Evolutionary conservation across 192 early-diverging fungal genomes (phyloP).

Genomic region (Podila epicladia): DNA sequence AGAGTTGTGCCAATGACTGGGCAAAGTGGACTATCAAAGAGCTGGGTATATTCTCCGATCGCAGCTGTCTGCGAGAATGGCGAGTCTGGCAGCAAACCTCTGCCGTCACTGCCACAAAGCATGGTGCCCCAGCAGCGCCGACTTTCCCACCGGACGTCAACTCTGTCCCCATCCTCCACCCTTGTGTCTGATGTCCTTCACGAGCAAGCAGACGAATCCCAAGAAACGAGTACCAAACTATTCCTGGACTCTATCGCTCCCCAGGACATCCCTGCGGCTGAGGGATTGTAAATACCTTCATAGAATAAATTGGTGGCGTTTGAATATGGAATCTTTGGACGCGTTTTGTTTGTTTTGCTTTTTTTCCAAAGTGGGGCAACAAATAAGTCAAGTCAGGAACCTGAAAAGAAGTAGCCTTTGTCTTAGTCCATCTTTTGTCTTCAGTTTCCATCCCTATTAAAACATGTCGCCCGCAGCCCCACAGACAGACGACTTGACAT

Average conservation of each 20-base stretch:
- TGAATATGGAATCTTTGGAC: background rate
- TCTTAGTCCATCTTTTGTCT: background rate
- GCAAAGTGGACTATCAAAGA: slow-evolving; percentile 35
- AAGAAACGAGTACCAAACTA: background rate
- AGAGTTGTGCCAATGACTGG: slow-evolving; percentile 15
- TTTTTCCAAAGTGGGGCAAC: background rate
- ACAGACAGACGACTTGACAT: background rate
- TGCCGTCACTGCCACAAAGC: background rate
- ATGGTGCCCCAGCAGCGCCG: slow-evolving; percentile 2
- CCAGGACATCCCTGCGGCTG: background rate
- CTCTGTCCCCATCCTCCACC: slow-evolving; percentile 40
- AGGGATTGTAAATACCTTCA: background rate
- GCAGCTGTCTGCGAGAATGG: background rate
- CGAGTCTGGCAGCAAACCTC: slow-evolving; percentile 1
- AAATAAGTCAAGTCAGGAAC: background rate
- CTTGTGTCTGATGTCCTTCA: slow-evolving; percentile 30
- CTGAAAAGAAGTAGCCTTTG: background rate
- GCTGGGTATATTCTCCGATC: slow-evolving; percentile 21
- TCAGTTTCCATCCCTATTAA: background rate
- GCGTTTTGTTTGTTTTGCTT: slow-evolving; percentile 1
- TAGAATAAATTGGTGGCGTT: background rate
- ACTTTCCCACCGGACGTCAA: slow-evolving; percentile 13
- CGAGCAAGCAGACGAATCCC: slow-evolving; percentile 17
- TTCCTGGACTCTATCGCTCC: background rate
- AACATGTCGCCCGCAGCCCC: background rate